phyloP scores from a whole-genome alignment of 805 yeast genomes.

The Ogataea paraovalis region DNA sequence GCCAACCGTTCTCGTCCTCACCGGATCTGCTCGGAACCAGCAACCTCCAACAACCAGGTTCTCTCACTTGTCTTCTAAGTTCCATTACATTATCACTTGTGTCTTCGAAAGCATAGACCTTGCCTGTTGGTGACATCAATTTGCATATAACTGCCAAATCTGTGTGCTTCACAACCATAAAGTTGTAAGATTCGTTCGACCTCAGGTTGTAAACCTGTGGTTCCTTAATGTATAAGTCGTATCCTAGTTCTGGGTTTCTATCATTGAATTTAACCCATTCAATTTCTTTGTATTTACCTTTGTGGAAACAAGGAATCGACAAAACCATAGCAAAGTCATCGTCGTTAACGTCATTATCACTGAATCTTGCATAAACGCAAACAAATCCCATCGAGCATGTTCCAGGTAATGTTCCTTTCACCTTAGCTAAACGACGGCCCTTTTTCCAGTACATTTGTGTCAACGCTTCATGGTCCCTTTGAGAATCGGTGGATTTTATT shows the following conservation, averaged over 20 bases:
- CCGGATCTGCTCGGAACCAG: slow-evolving; percentile 52
- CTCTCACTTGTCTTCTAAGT: slow-evolving; percentile 56
- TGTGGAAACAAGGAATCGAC: slow-evolving; percentile 71
- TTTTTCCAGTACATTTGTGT: slow-evolving; percentile 78
- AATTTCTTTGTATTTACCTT: slow-evolving; percentile 57
- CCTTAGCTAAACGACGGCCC: slow-evolving; percentile 59
- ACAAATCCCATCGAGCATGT: slow-evolving; percentile 65
- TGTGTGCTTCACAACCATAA: slow-evolving; percentile 58
- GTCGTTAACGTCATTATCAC: slow-evolving; percentile 14
- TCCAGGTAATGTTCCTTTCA: slow-evolving; percentile 79
- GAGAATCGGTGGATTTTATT: slow-evolving; percentile 38
- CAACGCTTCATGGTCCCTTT: slow-evolving; percentile 46
- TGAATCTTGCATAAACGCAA: slow-evolving; percentile 54
- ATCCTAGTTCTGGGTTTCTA: slow-evolving; percentile 54
- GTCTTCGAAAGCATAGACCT: slow-evolving; percentile 55
- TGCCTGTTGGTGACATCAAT: slow-evolving; percentile 82
- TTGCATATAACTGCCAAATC: slow-evolving; percentile 52
- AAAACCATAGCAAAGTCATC: slow-evolving; percentile 64
- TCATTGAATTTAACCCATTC: slow-evolving; percentile 67
- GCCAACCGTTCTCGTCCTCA: slow-evolving; percentile 76
- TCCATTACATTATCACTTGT: slow-evolving; percentile 53
- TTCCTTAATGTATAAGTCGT: slow-evolving; percentile 76
- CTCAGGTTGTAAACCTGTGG: slow-evolving; percentile 73
- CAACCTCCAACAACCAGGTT: slow-evolving; percentile 79
- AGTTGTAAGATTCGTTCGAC: slow-evolving; percentile 56